Base-by-base conservation (phyloP, 805 yeast species). In the Metschnikowia henanensis region DNA sequence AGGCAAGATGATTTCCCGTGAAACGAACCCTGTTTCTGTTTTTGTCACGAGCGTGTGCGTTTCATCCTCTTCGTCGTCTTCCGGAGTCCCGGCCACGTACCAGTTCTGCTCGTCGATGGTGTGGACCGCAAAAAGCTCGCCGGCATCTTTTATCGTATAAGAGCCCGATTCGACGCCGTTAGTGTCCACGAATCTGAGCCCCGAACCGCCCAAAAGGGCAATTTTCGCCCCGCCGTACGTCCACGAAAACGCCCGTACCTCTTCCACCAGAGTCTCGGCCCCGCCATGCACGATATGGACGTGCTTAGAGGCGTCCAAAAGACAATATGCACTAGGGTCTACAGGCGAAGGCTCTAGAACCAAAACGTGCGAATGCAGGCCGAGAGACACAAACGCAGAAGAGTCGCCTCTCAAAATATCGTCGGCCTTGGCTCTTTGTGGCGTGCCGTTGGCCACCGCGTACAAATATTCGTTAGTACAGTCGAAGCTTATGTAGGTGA, bases 1-100 rank as follows among this genome's bases (percentile, higher is more conserved):
- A 1, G 78, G 70, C 25, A 53, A 12, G 72, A 67, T 47, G 75
- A 83, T 5, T 46, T 69, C 74, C 17, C 51, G 55, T 32, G 61
- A 63, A 9, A 43, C 10, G 43, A 45, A 39, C 1, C 9, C 7
- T 4, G 28, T 43, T 8, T 19, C 34, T 2, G 16, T 26, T 3
- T 20, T 21, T 4, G 46, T 38, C 30, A 51, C 49, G 10, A 49
- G 41, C 8, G 42, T 37, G 25, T 46, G 47, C 4, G 39, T 13
- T 5, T 43, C 49, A n/a, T 45, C 49, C 3, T 41, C 56, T 5
- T 45, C 52, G 25, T 39, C 55, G 3, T 43, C 50, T 3, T 39
- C 43, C 6, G 43, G 40, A 8, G 20, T 17, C 5, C 48, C 55
- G 10, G 45, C 55, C 18, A 45, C 45, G 31, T 39, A 45, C 46